Percentiles rank a stretch among this genome's conserved stretches.
Conservation (phyloP, 2,329 filamentous ascomycete genomes). For the Arthrobotrys iridis region DNA sequence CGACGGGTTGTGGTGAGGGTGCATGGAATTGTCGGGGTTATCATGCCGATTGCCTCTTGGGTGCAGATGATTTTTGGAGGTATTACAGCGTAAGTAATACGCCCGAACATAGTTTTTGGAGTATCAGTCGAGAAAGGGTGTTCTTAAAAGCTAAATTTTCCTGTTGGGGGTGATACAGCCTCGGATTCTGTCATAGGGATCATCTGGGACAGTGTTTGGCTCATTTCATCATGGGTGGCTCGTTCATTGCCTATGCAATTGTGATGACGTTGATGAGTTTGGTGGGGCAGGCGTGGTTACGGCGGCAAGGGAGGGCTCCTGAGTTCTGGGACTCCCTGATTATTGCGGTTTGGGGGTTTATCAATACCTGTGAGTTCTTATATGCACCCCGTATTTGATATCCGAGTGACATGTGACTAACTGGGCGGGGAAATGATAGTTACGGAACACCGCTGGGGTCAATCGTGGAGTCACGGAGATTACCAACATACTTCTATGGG, state of each 20-base stretch:
- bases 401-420: background rate
- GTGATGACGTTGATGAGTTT: slow-evolving; percentile 85
- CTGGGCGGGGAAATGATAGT: slow-evolving; percentile 61
- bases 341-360: slow-evolving; percentile 90
- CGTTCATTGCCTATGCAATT: slow-evolving; percentile 94
- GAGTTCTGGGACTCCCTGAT: slow-evolving; percentile 95
- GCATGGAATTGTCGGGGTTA: slow-evolving; percentile 85
- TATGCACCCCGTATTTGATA: background rate
- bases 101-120: background rate
- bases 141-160: background rate
- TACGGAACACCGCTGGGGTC: slow-evolving; percentile 94
- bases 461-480: slow-evolving; percentile 88
- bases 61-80: slow-evolving; percentile 95
- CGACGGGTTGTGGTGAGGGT: slow-evolving; percentile 75
- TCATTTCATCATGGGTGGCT: slow-evolving; percentile 98
- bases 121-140: background rate
- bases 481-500: slow-evolving; percentile 99
- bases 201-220: slow-evolving; percentile 92
- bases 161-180: slow-evolving; percentile 56
- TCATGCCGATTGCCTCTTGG: slow-evolving; percentile 87
- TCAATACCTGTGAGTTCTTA: slow-evolving; percentile 76
- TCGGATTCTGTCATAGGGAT: slow-evolving; percentile 92
- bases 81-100: slow-evolving; percentile 71
- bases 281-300: slow-evolving; percentile 88
- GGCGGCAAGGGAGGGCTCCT: slow-evolving; percentile 82